Evolutionary conservation across 2,329 filamentous ascomycete species (phyloP).

Genomic region (Hymenoscyphus albidus): DNA sequence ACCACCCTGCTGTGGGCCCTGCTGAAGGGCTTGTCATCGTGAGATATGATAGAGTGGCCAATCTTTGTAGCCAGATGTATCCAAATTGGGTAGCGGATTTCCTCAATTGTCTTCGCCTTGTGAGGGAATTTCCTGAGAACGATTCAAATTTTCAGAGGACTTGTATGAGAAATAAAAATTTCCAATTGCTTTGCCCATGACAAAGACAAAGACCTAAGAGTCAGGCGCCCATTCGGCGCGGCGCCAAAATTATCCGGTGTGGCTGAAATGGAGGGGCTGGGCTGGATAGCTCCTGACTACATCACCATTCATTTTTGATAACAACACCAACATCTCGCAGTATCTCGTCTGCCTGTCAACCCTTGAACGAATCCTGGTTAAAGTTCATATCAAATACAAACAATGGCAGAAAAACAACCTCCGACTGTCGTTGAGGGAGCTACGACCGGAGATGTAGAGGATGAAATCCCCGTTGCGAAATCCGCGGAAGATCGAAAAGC

Average conservation of each 20-base stretch:
- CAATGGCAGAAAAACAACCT: slow-evolving; percentile 62
- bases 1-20: slow-evolving; percentile 41
- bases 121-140: neutral
- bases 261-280: too few species aligned
- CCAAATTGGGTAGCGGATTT: neutral
- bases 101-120: too few species aligned
- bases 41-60: neutral
- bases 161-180: neutral
- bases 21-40: neutral
- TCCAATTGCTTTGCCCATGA: neutral
- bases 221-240: neutral
- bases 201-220: neutral
- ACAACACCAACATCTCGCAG: neutral
- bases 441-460: slow-evolving; percentile 54
- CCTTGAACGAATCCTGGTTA: neutral
- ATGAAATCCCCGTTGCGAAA: slow-evolving; percentile 51
- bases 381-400: slow-evolving; percentile 10
- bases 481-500: slow-evolving; percentile 75
- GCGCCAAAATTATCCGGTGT: neutral
- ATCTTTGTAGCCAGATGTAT: neutral
- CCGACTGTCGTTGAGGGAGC: slow-evolving; percentile 56
- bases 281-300: neutral
- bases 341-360: neutral
- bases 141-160: neutral
- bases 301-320: neutral